Percentiles rank a stretch among this genome's conserved stretches.
Evolutionary conservation across 768 basidiomycete genomes (phyloP).

Genomic region (Xerocomellus intermedius): DNA sequence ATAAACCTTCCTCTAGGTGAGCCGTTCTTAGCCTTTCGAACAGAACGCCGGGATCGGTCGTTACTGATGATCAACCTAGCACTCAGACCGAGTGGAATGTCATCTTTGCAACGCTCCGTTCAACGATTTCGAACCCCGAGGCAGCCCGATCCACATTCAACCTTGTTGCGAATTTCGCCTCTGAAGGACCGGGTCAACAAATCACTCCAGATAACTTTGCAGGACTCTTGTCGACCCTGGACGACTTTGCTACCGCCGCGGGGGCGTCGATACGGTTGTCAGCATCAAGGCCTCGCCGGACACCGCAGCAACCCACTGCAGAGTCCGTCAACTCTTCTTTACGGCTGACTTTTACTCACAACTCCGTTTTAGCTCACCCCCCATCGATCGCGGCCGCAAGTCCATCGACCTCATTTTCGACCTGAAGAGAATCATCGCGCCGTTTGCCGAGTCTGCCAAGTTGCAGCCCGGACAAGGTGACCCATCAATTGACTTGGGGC

Average conservation of each 20-base stretch:
- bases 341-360: not conserved
- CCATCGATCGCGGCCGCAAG: slow-evolving; percentile 75
- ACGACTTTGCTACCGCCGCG: slow-evolving; percentile 84
- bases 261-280: slow-evolving; percentile 59
- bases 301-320: slow-evolving; percentile 46
- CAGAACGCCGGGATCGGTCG: not conserved
- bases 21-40: not conserved
- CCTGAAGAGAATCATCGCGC: slow-evolving; percentile 63
- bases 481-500: slow-evolving; percentile 5
- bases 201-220: slow-evolving; percentile 77
- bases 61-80: slow-evolving; percentile 35
- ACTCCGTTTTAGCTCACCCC: slow-evolving; percentile 54
- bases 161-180: slow-evolving; percentile 63
- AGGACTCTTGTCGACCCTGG: slow-evolving; percentile 76
- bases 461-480: slow-evolving; percentile 35
- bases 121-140: slow-evolving; percentile 82
- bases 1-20: slow-evolving; percentile 66
- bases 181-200: slow-evolving; percentile 56
- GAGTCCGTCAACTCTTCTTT: slow-evolving; percentile 42
- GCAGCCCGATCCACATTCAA: slow-evolving; percentile 85
- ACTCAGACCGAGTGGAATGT: slow-evolving; percentile 97
- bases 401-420: slow-evolving; percentile 80
- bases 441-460: slow-evolving; percentile 51
- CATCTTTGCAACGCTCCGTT: slow-evolving; percentile 82
- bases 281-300: slow-evolving; percentile 50